Base-by-base conservation (phyloP, 1,284 basidiomycete species). In the Chalciporus sp. region DNA sequence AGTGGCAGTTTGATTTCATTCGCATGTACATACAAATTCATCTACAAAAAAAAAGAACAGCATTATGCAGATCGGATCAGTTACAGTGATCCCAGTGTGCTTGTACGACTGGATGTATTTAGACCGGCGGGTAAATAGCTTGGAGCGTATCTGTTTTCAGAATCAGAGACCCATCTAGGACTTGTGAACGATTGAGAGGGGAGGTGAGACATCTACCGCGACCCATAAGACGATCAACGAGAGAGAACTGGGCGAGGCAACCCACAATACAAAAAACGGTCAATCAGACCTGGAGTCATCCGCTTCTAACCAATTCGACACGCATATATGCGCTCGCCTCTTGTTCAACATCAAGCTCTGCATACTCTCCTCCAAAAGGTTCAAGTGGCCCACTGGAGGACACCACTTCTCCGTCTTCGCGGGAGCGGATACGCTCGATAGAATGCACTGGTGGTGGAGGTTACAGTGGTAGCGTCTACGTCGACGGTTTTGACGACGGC, bases 401-500 rank as follows among this genome's bases (percentile, higher is more conserved):
- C 67, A 63, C 57, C 68, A 73, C 19, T 57, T 61, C 45, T 63
- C 59, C 47, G 52, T 44, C 55, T 57, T 70, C 49, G 56, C 45
- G n/a, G 52, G 47, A 6, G 47, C 50, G 31, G 52, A 47, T 47
- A 47, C 52, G 55, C 49, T 37, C 10, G 29, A 44, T 40, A 16
- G 47, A 26, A 51, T 37, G 49, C 14, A 45, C 17, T 14, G 53
- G 40, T 7, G 46, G 54, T 27, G 57, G 14, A 39, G 53, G 51
- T n/a, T 14, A 37, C 27, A 29, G 52, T 49, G 9, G 42, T 17
- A 43, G 53, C 47, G 2, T 87, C 88, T 56, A 92, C 74, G 68
- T 91, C 89, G 58, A 92, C 89, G 55, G 91, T 79, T 47, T 77
- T 74, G 53, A 92, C 75, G 37, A 90, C 85, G 1, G 89, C 90